Evolutionary conservation across 1,284 basidiomycete species (phyloP).

Genomic region (Neotropicomus parvogracilis): DNA sequence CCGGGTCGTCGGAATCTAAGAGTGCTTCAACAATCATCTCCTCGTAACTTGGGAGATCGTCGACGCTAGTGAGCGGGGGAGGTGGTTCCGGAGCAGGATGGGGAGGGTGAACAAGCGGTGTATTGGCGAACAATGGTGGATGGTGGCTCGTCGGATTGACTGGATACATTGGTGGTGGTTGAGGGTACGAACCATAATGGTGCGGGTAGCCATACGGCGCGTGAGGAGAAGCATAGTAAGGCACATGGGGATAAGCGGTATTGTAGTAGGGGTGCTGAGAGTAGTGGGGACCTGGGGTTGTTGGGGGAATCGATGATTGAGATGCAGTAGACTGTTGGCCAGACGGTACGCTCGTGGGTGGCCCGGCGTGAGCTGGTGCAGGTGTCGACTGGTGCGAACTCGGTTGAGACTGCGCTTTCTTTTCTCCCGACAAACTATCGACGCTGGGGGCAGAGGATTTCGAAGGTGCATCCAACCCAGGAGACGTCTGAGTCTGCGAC

Average conservation of each 20-base stretch:
- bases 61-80: constrained; percentile 33
- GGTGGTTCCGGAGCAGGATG: constrained; percentile 21
- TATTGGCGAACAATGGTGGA: constrained; percentile 28
- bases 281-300: constrained; percentile 42
- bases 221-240: constrained; percentile 48
- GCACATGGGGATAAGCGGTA: constrained; percentile 54
- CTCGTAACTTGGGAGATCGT: constrained; percentile 79
- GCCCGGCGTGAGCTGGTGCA: constrained; percentile 20
- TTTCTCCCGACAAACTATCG: constrained; percentile 13
- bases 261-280: constrained; percentile 48
- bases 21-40: constrained; percentile 83
- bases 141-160: constrained; percentile 28
- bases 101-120: constrained; percentile 26
- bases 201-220: constrained; percentile 36
- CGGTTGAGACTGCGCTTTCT: constrained; percentile 24
- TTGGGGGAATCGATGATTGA: constrained; percentile 26
- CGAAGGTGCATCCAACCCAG: constrained; percentile 9
- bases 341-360: constrained; percentile 11
- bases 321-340: constrained; percentile 22
- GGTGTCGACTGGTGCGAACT: constrained; percentile 17
- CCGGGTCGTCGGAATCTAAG: constrained; percentile 55
- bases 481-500: constrained; percentile 15
- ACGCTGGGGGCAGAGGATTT: constrained; percentile 11
- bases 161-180: constrained; percentile 36
- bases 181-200: constrained; percentile 44